Evolutionary conservation across 2,329 filamentous ascomycete genomes (phyloP).

Genomic region (Tolypocladium paradoxum): DNA sequence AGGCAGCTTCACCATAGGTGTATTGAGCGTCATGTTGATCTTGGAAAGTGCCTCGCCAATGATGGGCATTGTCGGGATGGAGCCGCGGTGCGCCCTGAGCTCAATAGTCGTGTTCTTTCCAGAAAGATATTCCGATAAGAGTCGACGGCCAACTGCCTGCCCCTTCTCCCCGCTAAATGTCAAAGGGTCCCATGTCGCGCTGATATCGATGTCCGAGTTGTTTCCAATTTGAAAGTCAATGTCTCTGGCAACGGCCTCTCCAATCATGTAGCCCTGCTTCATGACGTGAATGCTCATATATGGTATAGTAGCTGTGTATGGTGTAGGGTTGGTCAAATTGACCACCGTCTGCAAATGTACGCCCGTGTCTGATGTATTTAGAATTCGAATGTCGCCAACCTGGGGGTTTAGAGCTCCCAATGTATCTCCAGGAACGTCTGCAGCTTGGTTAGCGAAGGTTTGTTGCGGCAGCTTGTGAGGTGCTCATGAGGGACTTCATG

Average conservation of each 20-base stretch:
- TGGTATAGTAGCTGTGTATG: conserved; percentile 74
- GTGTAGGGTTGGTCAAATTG: conserved; percentile 84
- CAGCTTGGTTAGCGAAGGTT: conserved; percentile 21
- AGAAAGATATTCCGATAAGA: conserved; percentile 80
- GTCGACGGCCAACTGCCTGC: conserved; percentile 51
- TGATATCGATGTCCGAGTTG: conserved; percentile 59
- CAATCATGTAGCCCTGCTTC: conserved; percentile 63
- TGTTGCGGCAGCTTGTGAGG: conserved; percentile 9
- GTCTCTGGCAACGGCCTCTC: conserved; percentile 59
- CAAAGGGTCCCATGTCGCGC: conserved; percentile 64
- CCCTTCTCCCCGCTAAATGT: conserved; percentile 50
- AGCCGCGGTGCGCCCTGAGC: conserved; percentile 57
- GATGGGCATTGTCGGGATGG: conserved; percentile 61
- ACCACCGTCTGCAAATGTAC: conserved; percentile 61
- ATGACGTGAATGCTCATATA: conserved; percentile 67
- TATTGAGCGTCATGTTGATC: conserved; percentile 59
- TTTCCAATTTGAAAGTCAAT: conserved; percentile 54
- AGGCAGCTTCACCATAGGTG: conserved; percentile 56
- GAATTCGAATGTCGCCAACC: conserved; percentile 59
- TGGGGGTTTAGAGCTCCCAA: conserved; percentile 44
- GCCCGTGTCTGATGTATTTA: conserved; percentile 60
- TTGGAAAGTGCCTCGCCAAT: conserved; percentile 63
- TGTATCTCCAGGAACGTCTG: conserved; percentile 48
- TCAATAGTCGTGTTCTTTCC: conserved; percentile 76
- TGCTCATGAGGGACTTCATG: background rate